Percentiles rank a stretch among this genome's conserved stretches.
These are phyloP conservation scores for Colletotrichum lentis DNA, from an alignment of 2,329 filamentous ascomycete genomes.

Conservation along the genomic window DNA sequence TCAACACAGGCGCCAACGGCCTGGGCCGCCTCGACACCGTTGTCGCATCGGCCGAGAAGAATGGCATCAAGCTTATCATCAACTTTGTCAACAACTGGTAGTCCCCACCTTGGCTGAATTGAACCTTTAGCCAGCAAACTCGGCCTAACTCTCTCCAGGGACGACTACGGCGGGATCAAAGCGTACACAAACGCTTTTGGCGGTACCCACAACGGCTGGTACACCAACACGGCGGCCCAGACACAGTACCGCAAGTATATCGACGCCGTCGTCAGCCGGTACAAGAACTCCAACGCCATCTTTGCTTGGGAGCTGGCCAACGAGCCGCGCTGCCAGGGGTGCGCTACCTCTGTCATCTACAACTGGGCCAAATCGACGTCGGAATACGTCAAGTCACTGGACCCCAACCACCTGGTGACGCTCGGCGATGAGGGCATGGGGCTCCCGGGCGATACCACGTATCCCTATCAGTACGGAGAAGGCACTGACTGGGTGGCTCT, in stretches of 20 bases:
- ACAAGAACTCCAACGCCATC: conserved; percentile 56
- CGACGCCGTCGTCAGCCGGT: conserved; percentile 58
- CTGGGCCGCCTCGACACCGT: conserved; percentile 70
- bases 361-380: conserved; percentile 68
- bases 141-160: conserved; percentile 32
- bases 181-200: conserved; percentile 68
- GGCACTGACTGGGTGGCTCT: conserved; percentile 62
- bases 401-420: conserved; percentile 69
- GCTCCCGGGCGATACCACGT: conserved; percentile 58
- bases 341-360: conserved; percentile 63
- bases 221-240: conserved; percentile 62
- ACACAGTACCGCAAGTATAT: conserved; percentile 64
- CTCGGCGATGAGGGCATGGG: conserved; percentile 66
- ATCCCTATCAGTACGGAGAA: conserved; percentile 60
- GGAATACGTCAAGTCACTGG: conserved; percentile 70
- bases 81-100: conserved; percentile 74
- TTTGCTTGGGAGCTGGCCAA: conserved; percentile 66
- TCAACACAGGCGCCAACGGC: conserved; percentile 69
- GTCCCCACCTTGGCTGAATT: not conserved
- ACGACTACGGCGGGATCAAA: conserved; percentile 71
- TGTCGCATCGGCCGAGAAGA: conserved; percentile 64
- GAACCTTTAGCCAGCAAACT: not conserved
- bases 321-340: conserved; percentile 68
- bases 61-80: conserved; percentile 70
- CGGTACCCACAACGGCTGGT: conserved; percentile 63